phyloP scores from a whole-genome alignment of 2,329 filamentous ascomycete species.

The Penicillium sp. region DNA sequence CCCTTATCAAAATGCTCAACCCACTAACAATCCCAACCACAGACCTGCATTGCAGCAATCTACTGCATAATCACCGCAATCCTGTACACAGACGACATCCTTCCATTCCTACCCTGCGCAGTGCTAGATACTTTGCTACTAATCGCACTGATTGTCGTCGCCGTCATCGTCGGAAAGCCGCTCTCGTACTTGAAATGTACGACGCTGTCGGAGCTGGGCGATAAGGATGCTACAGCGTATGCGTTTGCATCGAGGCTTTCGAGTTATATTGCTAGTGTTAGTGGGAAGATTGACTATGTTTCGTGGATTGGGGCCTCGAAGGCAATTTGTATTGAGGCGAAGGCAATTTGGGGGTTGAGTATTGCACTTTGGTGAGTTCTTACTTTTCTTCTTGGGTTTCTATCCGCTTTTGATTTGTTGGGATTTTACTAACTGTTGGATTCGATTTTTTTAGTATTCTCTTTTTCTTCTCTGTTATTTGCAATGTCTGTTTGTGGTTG shows the following conservation, averaged over 20 bases:
- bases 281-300: constrained; percentile 51
- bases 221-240: constrained; percentile 51
- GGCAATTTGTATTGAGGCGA: constrained; percentile 76
- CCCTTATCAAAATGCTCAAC: not conserved
- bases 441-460: constrained; percentile 53
- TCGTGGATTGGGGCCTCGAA: constrained; percentile 61
- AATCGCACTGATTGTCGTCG: constrained; percentile 74
- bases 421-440: not conserved
- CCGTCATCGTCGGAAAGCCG: constrained; percentile 75
- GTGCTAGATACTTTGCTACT: constrained; percentile 68
- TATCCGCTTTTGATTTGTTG: not conserved
- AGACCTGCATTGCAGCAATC: constrained; percentile 76
- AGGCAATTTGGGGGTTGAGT: constrained; percentile 81
- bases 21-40: constrained; percentile 1
- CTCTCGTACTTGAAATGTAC: constrained; percentile 76
- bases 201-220: constrained; percentile 50
- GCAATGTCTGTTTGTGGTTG: constrained; percentile 63
- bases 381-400: not conserved
- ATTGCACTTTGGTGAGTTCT: constrained; percentile 68
- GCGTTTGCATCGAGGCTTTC: constrained; percentile 56
- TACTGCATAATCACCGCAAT: constrained; percentile 80
- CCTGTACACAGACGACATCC: constrained; percentile 73
- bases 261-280: constrained; percentile 52
- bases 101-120: constrained; percentile 70
- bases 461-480: constrained; percentile 63